A percentile compares a stretch with the other conserved stretches of the same genome.
These are phyloP conservation scores for Xylaria bambusicola DNA, from an alignment of 495 filamentous ascomycete species.

Conservation along the genomic window DNA sequence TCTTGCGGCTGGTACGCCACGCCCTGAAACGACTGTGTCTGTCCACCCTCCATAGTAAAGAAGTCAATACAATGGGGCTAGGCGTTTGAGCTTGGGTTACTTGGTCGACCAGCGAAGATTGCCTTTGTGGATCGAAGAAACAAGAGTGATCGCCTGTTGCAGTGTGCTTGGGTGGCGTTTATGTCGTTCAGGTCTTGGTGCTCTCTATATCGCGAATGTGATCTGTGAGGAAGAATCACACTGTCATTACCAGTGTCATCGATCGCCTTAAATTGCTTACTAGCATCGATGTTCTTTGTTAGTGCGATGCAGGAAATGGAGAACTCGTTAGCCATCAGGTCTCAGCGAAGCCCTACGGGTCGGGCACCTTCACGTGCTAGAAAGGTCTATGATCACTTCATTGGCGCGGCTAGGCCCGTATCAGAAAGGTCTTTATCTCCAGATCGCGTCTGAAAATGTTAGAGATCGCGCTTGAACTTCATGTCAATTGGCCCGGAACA, in stretches of 20 bases:
- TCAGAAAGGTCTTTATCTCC: no score
- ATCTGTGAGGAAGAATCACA: constrained; percentile 17
- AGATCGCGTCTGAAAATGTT: no score
- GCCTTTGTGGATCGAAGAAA: neutral
- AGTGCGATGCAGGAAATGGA: neutral
- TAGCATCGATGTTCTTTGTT: neutral
- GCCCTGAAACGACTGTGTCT: constrained; percentile 15
- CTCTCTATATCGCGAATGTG: constrained; percentile 27
- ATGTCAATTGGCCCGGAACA: no score
- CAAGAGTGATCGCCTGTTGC: neutral
- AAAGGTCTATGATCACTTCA: constrained; percentile 18
- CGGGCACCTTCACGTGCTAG: neutral
- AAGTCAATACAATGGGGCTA: neutral
- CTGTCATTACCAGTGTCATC: neutral
- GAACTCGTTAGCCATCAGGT: neutral
- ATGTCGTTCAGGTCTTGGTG: neutral
- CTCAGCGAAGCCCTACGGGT: neutral
- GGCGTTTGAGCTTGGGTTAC: neutral
- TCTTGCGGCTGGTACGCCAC: constrained; percentile 26
- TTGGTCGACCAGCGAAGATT: neutral
- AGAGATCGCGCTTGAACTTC: no score
- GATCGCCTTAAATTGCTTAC: neutral
- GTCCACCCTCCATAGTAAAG: constrained; percentile 35
- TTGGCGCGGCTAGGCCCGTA: constrained; percentile 5
- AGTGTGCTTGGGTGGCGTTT: neutral